These are phyloP conservation scores for Rhizodiscina lignyota DNA, from an alignment of 495 filamentous ascomycete genomes.

Conservation along the genomic window DNA sequence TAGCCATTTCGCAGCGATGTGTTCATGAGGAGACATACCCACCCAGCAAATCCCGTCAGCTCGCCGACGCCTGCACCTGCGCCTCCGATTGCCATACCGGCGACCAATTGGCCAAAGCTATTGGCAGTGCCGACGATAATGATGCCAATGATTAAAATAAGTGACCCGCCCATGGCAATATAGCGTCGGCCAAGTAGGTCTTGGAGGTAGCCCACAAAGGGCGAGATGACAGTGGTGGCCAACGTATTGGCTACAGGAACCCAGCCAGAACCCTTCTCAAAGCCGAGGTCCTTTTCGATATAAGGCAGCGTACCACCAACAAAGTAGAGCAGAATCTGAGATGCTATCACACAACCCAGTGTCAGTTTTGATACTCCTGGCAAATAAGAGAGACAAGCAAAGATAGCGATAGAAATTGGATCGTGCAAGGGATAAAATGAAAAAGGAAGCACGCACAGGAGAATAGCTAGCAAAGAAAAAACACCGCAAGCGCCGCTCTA, in stretches of 20 bases:
- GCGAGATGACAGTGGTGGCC: constrained; percentile 12
- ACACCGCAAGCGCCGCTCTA: constrained; percentile 9
- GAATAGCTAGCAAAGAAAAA: constrained; percentile 15
- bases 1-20: no score
- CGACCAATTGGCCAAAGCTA: constrained; percentile 10
- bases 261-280: constrained; percentile 10
- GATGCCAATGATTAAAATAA: constrained; percentile 12
- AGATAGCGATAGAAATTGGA: no score
- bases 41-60: constrained; percentile 17
- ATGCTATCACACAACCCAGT: constrained; percentile 6
- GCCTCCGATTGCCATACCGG: constrained; percentile 14
- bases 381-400: no score
- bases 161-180: constrained; percentile 13
- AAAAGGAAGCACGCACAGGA: constrained; percentile 8
- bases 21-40: constrained; percentile 1
- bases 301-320: constrained; percentile 14
- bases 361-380: constrained; percentile 1
- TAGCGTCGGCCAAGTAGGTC: constrained; percentile 18
- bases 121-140: constrained; percentile 12
- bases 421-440: no score
- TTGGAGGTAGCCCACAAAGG: constrained; percentile 16
- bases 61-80: constrained; percentile 17
- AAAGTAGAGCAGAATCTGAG: constrained; percentile 19
- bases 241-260: constrained; percentile 16
- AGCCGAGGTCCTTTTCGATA: constrained; percentile 12